These are phyloP conservation scores for Gossypium anomalum DNA, from an alignment of 345 rosid species.

Conservation along the genomic window DNA sequence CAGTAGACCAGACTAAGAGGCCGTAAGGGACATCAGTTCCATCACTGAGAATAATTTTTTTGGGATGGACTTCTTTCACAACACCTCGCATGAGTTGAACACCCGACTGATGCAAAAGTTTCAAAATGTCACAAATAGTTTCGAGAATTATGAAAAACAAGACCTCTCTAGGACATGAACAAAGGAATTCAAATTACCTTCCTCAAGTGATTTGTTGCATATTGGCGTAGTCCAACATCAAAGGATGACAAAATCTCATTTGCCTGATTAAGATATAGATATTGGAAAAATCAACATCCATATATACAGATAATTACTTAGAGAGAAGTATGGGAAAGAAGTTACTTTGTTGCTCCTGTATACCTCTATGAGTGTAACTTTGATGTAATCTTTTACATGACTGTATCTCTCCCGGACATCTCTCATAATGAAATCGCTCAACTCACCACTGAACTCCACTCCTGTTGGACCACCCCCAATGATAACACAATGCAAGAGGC, in stretches of 20 bases:
- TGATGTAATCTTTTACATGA: conserved; percentile 70
- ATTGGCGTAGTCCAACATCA: conserved; percentile 58
- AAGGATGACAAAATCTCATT: conserved; percentile 78
- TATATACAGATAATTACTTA: not conserved
- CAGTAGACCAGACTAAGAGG: conserved; percentile 90
- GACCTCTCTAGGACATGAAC: not conserved
- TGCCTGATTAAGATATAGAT: conserved; percentile 43
- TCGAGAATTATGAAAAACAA: conserved; percentile 12
- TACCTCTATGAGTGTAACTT: conserved; percentile 95
- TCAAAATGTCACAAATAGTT: conserved; percentile 10
- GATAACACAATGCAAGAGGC: conserved; percentile 79
- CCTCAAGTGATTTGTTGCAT: conserved; percentile 61
- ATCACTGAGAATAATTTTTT: conserved; percentile 46
- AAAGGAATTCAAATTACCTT: conserved; percentile 35
- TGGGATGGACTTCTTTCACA: conserved; percentile 5
- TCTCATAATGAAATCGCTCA: conserved; percentile 91
- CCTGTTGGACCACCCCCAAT: conserved; percentile 98
- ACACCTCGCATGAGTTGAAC: not conserved
- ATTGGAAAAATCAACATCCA: not conserved
- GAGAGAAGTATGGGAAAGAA: not conserved
- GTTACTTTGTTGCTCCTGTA: not conserved
- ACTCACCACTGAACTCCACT: conserved; percentile 92
- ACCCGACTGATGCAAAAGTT: conserved; percentile 1
- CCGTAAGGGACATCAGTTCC: conserved; percentile 75
- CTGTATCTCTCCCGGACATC: conserved; percentile 68